Base-by-base conservation (phyloP, 495 filamentous ascomycete genomes). In the Hyaloscypha finlandica region DNA sequence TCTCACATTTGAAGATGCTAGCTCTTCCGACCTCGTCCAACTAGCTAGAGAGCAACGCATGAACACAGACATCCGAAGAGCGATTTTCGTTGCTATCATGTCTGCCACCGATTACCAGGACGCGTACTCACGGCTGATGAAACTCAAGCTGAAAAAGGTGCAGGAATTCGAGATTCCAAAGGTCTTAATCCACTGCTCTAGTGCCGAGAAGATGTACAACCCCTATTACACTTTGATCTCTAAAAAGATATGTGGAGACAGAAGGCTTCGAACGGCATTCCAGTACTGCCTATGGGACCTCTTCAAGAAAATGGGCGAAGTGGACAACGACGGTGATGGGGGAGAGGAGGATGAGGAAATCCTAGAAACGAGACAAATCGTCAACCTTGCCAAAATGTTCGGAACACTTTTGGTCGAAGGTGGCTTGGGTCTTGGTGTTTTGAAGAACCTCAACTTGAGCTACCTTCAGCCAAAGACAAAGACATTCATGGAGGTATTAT, bases 181-280 rank as follows among this genome's bases (percentile, higher is more conserved):
- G 42, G 92, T 99, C 14, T 81, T 99, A 6, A 83, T 97, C 48
- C 94, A 94, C 70, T 98, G 94, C 75, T 86, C 88, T 16, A 91
- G 92, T 68, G 88, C 88, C 20, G 95, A 98, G 79, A 82, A 89
- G 64, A 79, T 78, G 0, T 94, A 97, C 77, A 99, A 98, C 75
- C 92, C 92, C 0, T 99, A 96, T 79, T 99, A 99, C 73, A 89
- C 92, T 0, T 79, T 97, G 0, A 85, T 99, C 25, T 91, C 94
- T 12, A 84, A 86, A 52, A 87, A 86, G 64, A 78, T 97, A 14
- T 93, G 92, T 72, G 81, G 81, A 5, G 89, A 90, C 45, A 87
- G 85, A 60, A 88, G 87, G 68, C 78, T 96, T 33, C 88, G 86
- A 64, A 90, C 91, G 81, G 88, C 90, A 4, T 97, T 99, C 73